phyloP scores from a whole-genome alignment of 164 flowering plant genomes.

The Piper betle region DNA sequence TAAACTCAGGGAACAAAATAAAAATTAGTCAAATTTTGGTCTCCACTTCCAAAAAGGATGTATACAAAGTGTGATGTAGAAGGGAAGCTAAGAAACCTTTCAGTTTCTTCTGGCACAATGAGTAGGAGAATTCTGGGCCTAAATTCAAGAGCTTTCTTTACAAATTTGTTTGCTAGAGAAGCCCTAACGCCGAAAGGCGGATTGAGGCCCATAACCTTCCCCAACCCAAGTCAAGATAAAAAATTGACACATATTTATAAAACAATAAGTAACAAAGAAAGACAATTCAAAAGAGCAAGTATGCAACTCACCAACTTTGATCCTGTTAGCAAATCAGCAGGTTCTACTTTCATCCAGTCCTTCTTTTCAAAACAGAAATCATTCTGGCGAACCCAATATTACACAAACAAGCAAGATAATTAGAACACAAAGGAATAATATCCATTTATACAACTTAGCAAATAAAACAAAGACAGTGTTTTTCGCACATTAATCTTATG shows the following conservation, averaged over 20 bases:
- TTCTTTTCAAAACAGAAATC: slow-evolving; percentile 63
- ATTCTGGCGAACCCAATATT: slow-evolving; percentile 33
- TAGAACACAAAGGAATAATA: background rate
- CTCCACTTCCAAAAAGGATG: too few species aligned
- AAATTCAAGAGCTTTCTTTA: slow-evolving; percentile 77
- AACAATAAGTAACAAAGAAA: background rate
- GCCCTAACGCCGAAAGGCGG: slow-evolving; percentile 86
- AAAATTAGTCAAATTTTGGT: too few species aligned
- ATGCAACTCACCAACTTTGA: slow-evolving; percentile 47
- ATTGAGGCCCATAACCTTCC: slow-evolving; percentile 78
- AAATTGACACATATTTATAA: background rate
- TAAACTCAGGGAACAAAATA: background rate
- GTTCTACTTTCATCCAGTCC: slow-evolving; percentile 65
- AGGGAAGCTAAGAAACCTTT: slow-evolving; percentile 28
- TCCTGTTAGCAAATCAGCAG: slow-evolving; percentile 52
- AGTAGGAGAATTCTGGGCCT: slow-evolving; percentile 79
- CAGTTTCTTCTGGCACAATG: slow-evolving; percentile 71
- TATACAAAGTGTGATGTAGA: too few species aligned
- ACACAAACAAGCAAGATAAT: background rate
- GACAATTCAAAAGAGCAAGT: background rate
- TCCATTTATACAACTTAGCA: background rate
- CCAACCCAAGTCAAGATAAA: background rate
- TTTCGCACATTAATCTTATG: too few species aligned
- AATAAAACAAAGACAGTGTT: too few species aligned
- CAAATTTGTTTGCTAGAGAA: slow-evolving; percentile 59